A percentile compares a stretch with the other conserved stretches of the same genome.
Conservation (phyloP, 495 filamentous ascomycete species). For the Aspergillus cavernicola region DNA sequence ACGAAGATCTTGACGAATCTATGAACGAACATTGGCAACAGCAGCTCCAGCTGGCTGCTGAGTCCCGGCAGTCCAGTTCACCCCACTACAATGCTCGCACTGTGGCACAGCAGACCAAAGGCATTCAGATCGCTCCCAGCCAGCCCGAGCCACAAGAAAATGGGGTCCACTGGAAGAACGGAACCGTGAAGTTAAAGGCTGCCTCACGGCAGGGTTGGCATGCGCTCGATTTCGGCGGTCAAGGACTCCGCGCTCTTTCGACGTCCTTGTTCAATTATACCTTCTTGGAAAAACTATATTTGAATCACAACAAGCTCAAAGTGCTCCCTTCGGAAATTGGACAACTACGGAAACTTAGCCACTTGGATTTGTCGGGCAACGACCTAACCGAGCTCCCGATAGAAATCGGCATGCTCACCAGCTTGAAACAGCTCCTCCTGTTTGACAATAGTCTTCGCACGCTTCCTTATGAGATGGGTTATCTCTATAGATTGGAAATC, state of each 20-base stretch:
- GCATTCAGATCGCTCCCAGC: slow-evolving; percentile 50
- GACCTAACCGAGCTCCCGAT: slow-evolving; percentile 76
- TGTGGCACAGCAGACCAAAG: slow-evolving; percentile 57
- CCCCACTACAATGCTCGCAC: slow-evolving; percentile 63
- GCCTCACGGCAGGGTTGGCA: slow-evolving; percentile 78
- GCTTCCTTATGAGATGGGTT: slow-evolving; percentile 83
- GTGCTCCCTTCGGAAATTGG: slow-evolving; percentile 74
- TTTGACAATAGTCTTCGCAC: slow-evolving; percentile 85
- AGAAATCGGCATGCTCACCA: slow-evolving; percentile 94
- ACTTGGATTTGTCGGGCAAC: slow-evolving; percentile 87
- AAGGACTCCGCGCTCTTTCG: slow-evolving; percentile 79
- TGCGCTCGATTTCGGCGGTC: slow-evolving; percentile 88
- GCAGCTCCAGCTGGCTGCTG: slow-evolving; percentile 74
- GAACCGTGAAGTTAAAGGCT: slow-evolving; percentile 51
- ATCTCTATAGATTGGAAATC: slow-evolving; percentile 78
- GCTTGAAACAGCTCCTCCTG: slow-evolving; percentile 70
- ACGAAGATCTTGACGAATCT: slow-evolving; percentile 54
- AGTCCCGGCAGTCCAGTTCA: slow-evolving; percentile 60
- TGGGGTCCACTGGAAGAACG: slow-evolving; percentile 58
- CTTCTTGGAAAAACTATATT: slow-evolving; percentile 85
- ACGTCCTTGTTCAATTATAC: slow-evolving; percentile 75
- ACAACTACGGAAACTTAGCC: slow-evolving; percentile 67
- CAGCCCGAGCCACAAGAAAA: slow-evolving; percentile 61
- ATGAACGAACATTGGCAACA: slow-evolving; percentile 84
- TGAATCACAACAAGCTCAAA: slow-evolving; percentile 85